Conservation (phyloP, 495 filamentous ascomycete genomes). For the Friedmanniomyces simplex region DNA sequence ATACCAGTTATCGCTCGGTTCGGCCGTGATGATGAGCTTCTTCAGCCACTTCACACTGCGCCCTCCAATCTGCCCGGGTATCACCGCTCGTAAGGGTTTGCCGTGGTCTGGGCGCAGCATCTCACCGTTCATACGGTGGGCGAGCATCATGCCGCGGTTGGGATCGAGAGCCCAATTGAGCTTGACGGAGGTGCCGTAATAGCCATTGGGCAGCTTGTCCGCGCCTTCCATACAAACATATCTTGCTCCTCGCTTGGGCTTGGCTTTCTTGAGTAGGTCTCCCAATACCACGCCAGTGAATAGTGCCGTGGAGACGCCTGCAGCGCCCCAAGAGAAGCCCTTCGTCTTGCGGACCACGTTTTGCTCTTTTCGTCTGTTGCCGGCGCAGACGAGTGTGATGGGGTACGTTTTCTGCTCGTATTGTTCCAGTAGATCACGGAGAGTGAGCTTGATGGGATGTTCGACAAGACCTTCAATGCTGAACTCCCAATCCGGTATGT, state of each 20-base stretch:
- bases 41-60: constrained; percentile 95
- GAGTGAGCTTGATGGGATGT: constrained; percentile 59
- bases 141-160: constrained; percentile 78
- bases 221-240: constrained; percentile 66
- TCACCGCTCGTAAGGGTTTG: constrained; percentile 70
- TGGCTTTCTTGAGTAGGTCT: constrained; percentile 60
- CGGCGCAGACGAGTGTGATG: constrained; percentile 86
- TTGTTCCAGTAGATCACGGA: constrained; percentile 62
- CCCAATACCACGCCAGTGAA: constrained; percentile 77
- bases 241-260: constrained; percentile 57
- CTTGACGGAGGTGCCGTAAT: constrained; percentile 83
- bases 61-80: constrained; percentile 90
- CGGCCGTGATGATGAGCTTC: constrained; percentile 64
- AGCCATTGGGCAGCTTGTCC: constrained; percentile 61
- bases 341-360: constrained; percentile 87
- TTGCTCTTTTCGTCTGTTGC: constrained; percentile 90
- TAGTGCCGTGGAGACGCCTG: constrained; percentile 77
- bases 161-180: constrained; percentile 82
- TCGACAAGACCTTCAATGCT: constrained; percentile 77
- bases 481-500: constrained; percentile 73
- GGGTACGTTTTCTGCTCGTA: constrained; percentile 82
- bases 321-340: constrained; percentile 92
- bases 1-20: constrained; percentile 90
- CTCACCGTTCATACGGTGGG: constrained; percentile 90
- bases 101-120: constrained; percentile 77